Evolutionary conservation across 1,284 basidiomycete genomes (phyloP).

Genomic region (Waitea zeae): DNA sequence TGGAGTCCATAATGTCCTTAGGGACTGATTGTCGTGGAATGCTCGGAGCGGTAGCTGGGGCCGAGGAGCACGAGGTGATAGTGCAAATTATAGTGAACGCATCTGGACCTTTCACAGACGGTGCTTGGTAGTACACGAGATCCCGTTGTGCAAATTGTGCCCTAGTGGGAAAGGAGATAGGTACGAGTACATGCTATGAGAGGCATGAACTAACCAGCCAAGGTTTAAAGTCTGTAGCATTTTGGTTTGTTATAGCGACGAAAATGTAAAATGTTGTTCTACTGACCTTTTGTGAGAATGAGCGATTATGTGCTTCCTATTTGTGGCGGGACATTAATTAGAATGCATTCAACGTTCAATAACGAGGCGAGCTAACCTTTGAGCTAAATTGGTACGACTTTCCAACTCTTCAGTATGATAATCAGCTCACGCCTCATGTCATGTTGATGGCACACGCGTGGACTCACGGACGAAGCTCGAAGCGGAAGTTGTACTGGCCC

Average conservation of each 20-base stretch:
- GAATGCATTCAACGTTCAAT: slow-evolving; percentile 29
- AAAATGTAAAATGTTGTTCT: neutral
- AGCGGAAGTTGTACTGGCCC: slow-evolving; percentile 70
- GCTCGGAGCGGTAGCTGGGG: slow-evolving; percentile 27
- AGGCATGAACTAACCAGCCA: slow-evolving; percentile 34
- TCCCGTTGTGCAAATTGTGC: slow-evolving; percentile 70
- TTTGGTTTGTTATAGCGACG: no score
- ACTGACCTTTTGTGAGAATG: slow-evolving; percentile 55
- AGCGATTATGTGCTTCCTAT: slow-evolving; percentile 75
- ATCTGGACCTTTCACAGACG: slow-evolving; percentile 36
- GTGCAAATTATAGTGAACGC: slow-evolving; percentile 65
- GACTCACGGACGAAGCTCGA: slow-evolving; percentile 57
- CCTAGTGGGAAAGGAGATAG: no score
- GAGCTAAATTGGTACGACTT: no score
- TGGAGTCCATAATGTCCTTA: slow-evolving; percentile 40
- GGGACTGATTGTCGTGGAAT: slow-evolving; percentile 40
- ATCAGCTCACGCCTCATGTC: no score
- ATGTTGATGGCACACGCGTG: no score
- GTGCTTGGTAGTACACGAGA: slow-evolving; percentile 45
- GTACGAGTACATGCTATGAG: no score
- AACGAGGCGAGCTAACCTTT: slow-evolving; percentile 26
- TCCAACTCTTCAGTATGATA: no score
- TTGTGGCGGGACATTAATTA: no score
- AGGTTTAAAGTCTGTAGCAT: no score
- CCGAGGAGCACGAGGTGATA: slow-evolving; percentile 50